Evolutionary conservation across 2,329 filamentous ascomycete genomes (phyloP), one percentile per base, ranked within the genome.

Genomic region (Fusarium sterilihyphosum): DNA sequence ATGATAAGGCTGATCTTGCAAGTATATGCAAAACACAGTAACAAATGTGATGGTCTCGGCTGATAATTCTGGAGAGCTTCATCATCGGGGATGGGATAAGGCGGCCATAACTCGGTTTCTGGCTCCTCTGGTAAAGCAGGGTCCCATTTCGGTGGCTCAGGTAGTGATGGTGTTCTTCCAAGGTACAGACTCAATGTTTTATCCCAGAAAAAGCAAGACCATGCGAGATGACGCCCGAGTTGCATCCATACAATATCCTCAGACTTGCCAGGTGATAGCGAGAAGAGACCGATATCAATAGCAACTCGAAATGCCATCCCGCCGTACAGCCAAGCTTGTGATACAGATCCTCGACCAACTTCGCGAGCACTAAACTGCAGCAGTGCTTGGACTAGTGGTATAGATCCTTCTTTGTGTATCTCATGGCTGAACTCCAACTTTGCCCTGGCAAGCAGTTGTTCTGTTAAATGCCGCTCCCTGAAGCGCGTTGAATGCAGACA

Each of bases 291-390:
- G 4, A 64, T 64, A 12, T 64, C 61, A 5, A 61, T 41, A 3
- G 54, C 61, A 5, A 64, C 35, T 13, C 61, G 54, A n/a, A 64
- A 64, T 8, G 61, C 54, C 61, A 64, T 64, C 1, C 61, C 61
- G 0, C 54, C 54, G 6, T 64, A 64, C 3, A 64, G 41, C 61
- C 61, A 64, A 9, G 61, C 54, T 13, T 64, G 61, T 0, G 61
- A 61, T 1, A 64, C 54, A 3, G 61, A 61, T 2, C 61, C 61
- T 6, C 54, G 9, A 11, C 61, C 61, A 2, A 64, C 49, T 7
- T 64, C 61, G 3, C 61, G 43, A 11, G 61, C 54, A 1, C 54
- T 64, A 10, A 64, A 64, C 4, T 64, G 61, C 1, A 64, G 35
- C 1, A 64, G 14, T n/a, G 61, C 61, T 8, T 64, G 61, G 1